phyloP scores from a whole-genome alignment of 306 rosid genomes.

The Gillenia trifoliata region DNA sequence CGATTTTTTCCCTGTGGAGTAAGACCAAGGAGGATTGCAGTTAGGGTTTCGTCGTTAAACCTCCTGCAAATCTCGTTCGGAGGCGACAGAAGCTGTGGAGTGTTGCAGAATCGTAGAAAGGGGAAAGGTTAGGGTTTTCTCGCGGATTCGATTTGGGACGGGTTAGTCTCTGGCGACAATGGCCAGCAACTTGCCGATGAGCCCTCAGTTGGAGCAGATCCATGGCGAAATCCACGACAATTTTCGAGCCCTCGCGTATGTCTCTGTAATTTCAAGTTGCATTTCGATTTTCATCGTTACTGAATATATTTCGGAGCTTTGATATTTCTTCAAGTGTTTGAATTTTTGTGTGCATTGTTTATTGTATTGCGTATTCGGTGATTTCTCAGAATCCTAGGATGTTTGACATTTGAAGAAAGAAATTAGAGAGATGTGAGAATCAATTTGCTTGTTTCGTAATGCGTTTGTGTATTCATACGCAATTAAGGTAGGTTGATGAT shows the following conservation, averaged over 20 bases:
- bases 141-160: neutral
- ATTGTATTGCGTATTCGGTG: neutral
- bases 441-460: neutral
- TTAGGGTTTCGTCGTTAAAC: conserved; percentile 7
- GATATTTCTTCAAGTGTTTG: neutral
- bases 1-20: neutral
- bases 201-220: conserved; percentile 95
- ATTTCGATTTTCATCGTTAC: neutral
- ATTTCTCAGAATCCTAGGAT: neutral
- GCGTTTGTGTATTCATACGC: neutral
- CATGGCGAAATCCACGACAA: conserved; percentile 91
- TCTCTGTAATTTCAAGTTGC: neutral
- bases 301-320: neutral
- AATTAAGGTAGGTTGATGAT: neutral
- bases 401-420: neutral
- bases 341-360: neutral
- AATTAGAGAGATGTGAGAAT: neutral
- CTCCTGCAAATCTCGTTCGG: neutral
- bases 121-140: neutral
- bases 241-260: conserved; percentile 92
- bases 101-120: neutral
- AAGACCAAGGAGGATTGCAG: neutral
- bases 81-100: neutral
- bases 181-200: conserved; percentile 77
- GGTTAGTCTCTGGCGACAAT: conserved; percentile 42